phyloP scores from a whole-genome alignment of 2,329 filamentous ascomycete species.

The Penicillium sp. region DNA sequence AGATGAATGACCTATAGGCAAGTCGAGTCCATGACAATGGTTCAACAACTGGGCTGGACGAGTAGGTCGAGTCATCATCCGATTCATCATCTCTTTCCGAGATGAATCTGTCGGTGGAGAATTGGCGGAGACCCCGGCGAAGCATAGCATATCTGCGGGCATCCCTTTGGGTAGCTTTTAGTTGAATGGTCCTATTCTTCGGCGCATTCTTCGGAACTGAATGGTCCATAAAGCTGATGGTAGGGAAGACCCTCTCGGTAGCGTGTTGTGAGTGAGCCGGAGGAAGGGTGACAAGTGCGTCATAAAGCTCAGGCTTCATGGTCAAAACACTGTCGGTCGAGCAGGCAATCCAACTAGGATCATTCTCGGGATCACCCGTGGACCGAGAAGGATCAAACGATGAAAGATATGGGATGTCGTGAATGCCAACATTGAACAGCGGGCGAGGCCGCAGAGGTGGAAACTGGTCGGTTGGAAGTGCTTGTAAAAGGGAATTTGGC shows the following conservation, averaged over 20 bases:
- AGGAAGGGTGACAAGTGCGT: slow-evolving; percentile 80
- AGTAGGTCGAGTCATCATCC: slow-evolving; percentile 39
- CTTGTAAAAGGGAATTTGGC: slow-evolving; percentile 64
- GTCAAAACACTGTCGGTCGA: slow-evolving; percentile 90
- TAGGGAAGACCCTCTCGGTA: slow-evolving; percentile 65
- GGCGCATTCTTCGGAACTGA: slow-evolving; percentile 13
- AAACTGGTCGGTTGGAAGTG: slow-evolving; percentile 58
- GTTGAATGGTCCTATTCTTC: slow-evolving; percentile 33
- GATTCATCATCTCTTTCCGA: slow-evolving; percentile 30
- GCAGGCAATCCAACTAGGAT: slow-evolving; percentile 80
- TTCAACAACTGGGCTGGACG: slow-evolving; percentile 47
- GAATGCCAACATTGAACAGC: slow-evolving; percentile 88
- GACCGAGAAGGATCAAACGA: slow-evolving; percentile 51
- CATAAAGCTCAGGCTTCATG: slow-evolving; percentile 80
- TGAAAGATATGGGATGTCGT: slow-evolving; percentile 78
- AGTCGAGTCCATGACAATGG: slow-evolving; percentile 55
- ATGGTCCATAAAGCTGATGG: slow-evolving; percentile 57
- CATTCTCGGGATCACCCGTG: slow-evolving; percentile 27
- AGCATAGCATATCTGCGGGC: slow-evolving; percentile 71
- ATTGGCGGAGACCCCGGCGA: slow-evolving; percentile 52
- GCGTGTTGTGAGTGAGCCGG: slow-evolving; percentile 54
- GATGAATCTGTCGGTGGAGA: slow-evolving; percentile 20
- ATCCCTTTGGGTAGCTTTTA: slow-evolving; percentile 88
- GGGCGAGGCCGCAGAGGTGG: slow-evolving; percentile 63
- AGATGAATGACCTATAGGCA: slow-evolving; percentile 59